phyloP scores from a whole-genome alignment of 140 eudicot species.

The Ambrosia hybrid region DNA sequence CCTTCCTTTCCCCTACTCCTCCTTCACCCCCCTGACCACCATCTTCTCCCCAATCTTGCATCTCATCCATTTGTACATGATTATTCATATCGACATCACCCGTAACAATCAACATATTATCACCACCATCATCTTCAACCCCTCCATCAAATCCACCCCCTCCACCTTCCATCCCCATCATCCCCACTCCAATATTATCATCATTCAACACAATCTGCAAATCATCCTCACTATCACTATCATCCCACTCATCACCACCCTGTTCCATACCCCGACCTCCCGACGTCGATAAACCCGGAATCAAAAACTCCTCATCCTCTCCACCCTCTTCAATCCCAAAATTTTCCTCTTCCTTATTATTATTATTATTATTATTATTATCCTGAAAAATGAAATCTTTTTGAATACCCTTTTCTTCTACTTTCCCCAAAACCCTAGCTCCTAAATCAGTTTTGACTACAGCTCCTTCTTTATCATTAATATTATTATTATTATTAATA shows the following conservation, averaged over 20 bases:
- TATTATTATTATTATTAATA: background rate
- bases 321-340: slow-evolving; percentile 35
- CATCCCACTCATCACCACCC: slow-evolving; percentile 73
- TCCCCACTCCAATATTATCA: slow-evolving; percentile 55
- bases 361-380: background rate
- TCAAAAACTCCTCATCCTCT: slow-evolving; percentile 34
- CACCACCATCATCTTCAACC: slow-evolving; percentile 67
- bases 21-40: slow-evolving; percentile 42
- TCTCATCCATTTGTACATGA: slow-evolving; percentile 57
- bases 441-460: slow-evolving; percentile 24
- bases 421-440: slow-evolving; percentile 51
- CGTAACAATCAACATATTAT: slow-evolving; percentile 62
- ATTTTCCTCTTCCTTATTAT: slow-evolving; percentile 18
- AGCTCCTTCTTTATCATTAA: slow-evolving; percentile 13
- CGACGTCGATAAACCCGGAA: slow-evolving; percentile 61
- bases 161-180: slow-evolving; percentile 62
- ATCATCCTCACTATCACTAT: slow-evolving; percentile 98
- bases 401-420: slow-evolving; percentile 31
- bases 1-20: slow-evolving; percentile 56
- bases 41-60: slow-evolving; percentile 81
- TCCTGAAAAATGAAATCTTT: slow-evolving; percentile 37
- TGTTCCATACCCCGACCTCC: slow-evolving; percentile 24
- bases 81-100: slow-evolving; percentile 49
- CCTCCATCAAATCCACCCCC: slow-evolving; percentile 51
- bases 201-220: slow-evolving; percentile 92